Percentiles rank a stretch among this genome's conserved stretches.
phyloP scores from a whole-genome alignment of 2,329 filamentous ascomycete genomes.

The Capronia coronata region DNA sequence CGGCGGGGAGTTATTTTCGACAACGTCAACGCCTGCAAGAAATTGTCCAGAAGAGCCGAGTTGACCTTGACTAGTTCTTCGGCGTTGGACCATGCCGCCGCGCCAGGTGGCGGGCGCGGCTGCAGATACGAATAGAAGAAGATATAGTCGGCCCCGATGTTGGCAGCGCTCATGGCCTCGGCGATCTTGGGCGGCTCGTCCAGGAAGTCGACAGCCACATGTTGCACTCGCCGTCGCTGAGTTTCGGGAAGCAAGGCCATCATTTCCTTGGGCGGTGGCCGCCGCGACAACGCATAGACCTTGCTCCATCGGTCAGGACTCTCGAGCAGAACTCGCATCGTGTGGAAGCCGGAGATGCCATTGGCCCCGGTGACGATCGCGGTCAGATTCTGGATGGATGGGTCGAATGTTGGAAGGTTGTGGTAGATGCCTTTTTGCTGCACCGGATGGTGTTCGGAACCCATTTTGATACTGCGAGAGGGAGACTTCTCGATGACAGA shows the following conservation, averaged over 20 bases:
- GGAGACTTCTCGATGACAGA: no score
- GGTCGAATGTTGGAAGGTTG: constrained; percentile 44
- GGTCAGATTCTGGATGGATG: constrained; percentile 40
- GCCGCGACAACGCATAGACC: constrained; percentile 46
- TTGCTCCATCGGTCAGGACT: constrained; percentile 45
- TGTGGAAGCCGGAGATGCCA: constrained; percentile 49
- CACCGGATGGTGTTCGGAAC: constrained; percentile 26
- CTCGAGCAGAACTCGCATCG: constrained; percentile 45
- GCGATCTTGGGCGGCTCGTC: constrained; percentile 31
- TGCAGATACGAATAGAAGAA: constrained; percentile 55
- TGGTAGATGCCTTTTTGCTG: constrained; percentile 43
- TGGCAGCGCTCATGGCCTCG: constrained; percentile 20
- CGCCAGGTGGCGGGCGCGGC: constrained; percentile 41
- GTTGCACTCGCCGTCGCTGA: constrained; percentile 37
- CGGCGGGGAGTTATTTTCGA: constrained; percentile 41
- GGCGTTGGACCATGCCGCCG: constrained; percentile 45
- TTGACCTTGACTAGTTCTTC: constrained; percentile 48
- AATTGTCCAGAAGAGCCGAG: constrained; percentile 42
- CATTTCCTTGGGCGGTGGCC: constrained; percentile 36
- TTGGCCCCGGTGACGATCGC: constrained; percentile 51
- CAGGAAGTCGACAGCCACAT: constrained; percentile 38
- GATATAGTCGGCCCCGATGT: constrained; percentile 37
- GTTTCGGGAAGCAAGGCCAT: constrained; percentile 33
- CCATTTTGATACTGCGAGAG: constrained; percentile 17
- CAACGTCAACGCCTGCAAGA: constrained; percentile 41